A percentile compares a stretch with the other conserved stretches of the same genome.
These are phyloP conservation scores for Candida hispaniensis DNA, from an alignment of 805 yeast species.

Conservation along the genomic window DNA sequence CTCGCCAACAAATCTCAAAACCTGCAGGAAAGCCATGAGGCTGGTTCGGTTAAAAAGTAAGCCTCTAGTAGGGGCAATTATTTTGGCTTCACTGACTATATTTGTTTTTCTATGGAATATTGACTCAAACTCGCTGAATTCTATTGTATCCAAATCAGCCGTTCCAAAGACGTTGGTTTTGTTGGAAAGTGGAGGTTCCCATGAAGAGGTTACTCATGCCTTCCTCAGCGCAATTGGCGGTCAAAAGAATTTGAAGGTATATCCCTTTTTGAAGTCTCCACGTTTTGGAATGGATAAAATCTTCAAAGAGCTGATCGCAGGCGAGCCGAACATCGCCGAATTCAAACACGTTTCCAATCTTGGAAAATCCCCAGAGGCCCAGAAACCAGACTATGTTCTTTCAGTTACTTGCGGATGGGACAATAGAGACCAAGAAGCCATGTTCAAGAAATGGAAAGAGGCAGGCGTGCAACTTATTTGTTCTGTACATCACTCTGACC, in stretches of 20 bases:
- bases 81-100: too few relatives aligned
- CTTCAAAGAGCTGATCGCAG: constrained; percentile 7
- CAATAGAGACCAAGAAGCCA: constrained; percentile 2
- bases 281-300: constrained; percentile 8
- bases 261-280: constrained; percentile 11
- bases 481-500: constrained; percentile 8
- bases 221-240: constrained; percentile 8
- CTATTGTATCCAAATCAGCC: too few relatives aligned
- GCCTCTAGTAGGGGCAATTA: too few relatives aligned
- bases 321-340: constrained; percentile 10
- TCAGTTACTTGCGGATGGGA: constrained; percentile 11
- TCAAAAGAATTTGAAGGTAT: constrained; percentile 8
- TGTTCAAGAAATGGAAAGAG: constrained; percentile 5
- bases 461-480: constrained; percentile 9
- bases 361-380: too few relatives aligned
- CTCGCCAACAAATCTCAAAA: too few relatives aligned
- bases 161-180: too few relatives aligned
- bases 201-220: constrained; percentile 12
- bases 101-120: too few relatives aligned
- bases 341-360: constrained; percentile 1
- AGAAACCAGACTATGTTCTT: constrained; percentile 5
- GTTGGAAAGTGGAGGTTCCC: constrained; percentile 13
- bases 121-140: too few relatives aligned
- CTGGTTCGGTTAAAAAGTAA: too few relatives aligned
- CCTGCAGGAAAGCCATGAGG: too few relatives aligned